Base-by-base conservation (phyloP, 768 basidiomycete species). In the Nevesoporus exiguus region DNA sequence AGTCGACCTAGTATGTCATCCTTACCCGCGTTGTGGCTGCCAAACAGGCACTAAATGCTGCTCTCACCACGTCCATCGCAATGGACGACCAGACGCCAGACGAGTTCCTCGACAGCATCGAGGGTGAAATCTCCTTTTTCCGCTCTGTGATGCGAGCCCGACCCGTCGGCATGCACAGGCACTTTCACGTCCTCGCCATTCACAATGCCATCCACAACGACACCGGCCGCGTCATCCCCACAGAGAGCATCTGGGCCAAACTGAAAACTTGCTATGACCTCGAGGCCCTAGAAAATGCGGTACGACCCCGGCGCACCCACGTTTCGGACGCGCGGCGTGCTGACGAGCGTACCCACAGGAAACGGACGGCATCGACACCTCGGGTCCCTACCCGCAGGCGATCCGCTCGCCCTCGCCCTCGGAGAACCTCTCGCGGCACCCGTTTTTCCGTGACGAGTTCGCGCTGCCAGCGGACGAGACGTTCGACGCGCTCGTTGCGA, bases 81-180 rank as follows among this genome's bases (percentile, higher is more conserved):
- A 69, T 68, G 67, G 68, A 68, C 57, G 61, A 65, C 47, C 66
- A 69, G 44, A 67, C 63, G 7, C 63, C 66, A 27, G 52, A 60
- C 14, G 69, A 67, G 30, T 85, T 86, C 64, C 81, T 93, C 37
- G 79, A 85, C 65, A 83, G 81, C 7, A 80, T 90, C 49, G 83
- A 86, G 61, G 92, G 92, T 37, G 92, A 94, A 69, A 89, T 92
- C 44, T 79, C 88, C 9, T 88, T 94, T 71, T 93, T 93, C 67
- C 82, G 87, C 47, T 86, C 88, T 7, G 75, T 92, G 49, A 89
- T 88, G 80, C 84, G 84, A 42, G 81, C 89, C 17, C 79, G 92
- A 51, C 92, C 92, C 0, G 82, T 93, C 50, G 92, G 92, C 41
- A 83, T 87, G 30, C 86, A 93, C 70, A 84, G 84, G 27, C 82